These are phyloP conservation scores for Boletus coffeatus DNA, from an alignment of 1,284 basidiomycete genomes.

Conservation along the genomic window DNA sequence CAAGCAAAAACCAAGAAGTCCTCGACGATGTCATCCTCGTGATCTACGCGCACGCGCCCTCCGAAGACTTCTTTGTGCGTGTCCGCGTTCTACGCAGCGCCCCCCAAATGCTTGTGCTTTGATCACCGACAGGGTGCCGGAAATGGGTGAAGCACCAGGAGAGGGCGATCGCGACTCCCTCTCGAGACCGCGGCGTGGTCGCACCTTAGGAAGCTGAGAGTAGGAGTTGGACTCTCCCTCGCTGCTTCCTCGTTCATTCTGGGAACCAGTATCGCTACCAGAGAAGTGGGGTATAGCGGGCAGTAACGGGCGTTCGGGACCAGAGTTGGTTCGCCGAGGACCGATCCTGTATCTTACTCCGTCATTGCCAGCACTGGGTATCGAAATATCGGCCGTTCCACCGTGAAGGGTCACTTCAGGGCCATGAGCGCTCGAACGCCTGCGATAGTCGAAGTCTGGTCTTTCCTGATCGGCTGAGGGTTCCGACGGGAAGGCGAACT, in stretches of 20 bases:
- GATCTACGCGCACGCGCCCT: slow-evolving; percentile 40
- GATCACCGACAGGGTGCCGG: slow-evolving; percentile 78
- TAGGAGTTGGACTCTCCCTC: slow-evolving; percentile 48
- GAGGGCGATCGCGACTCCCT: slow-evolving; percentile 66
- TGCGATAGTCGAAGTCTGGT: slow-evolving; percentile 59
- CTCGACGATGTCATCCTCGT: too few relatives aligned
- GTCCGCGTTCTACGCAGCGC: slow-evolving; percentile 72
- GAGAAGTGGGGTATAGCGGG: slow-evolving; percentile 47
- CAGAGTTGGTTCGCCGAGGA: slow-evolving; percentile 42
- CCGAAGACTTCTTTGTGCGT: slow-evolving; percentile 63
- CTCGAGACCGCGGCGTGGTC: slow-evolving; percentile 41
- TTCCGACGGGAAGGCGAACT: slow-evolving; percentile 55
- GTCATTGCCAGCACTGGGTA: slow-evolving; percentile 44
- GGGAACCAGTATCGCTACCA: slow-evolving; percentile 45
- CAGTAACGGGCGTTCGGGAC: slow-evolving; percentile 45
- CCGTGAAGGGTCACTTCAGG: slow-evolving; percentile 64
- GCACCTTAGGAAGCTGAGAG: slow-evolving; percentile 35
- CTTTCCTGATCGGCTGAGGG: slow-evolving; percentile 47
- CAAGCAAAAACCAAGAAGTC: too few relatives aligned
- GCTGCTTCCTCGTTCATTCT: slow-evolving; percentile 50
- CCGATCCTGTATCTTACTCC: slow-evolving; percentile 56
- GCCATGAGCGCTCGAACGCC: slow-evolving; percentile 44
- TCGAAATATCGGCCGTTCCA: slow-evolving; percentile 66
- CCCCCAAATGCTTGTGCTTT: slow-evolving; percentile 85
- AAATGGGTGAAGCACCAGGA: slow-evolving; percentile 57